phyloP scores from a whole-genome alignment of 306 rosid species.

The Canavalia ensiformis region DNA sequence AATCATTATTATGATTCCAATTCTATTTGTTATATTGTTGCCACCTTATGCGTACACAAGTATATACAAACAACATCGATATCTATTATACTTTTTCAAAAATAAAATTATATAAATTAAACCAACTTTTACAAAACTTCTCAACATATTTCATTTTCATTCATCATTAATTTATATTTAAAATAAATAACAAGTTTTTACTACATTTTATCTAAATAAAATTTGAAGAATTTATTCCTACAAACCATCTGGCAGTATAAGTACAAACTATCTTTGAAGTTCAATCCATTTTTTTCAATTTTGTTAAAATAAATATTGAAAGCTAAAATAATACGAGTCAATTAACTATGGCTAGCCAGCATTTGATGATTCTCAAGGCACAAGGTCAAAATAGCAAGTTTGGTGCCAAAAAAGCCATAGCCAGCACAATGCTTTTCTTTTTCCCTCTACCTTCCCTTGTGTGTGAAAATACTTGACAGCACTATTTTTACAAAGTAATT shows the following conservation, averaged over 20 bases:
- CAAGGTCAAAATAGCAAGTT: conserved; percentile 23
- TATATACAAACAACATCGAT: no score
- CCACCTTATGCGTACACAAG: no score
- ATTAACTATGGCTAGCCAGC: conserved; percentile 5
- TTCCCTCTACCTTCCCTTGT: neutral
- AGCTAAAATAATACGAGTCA: neutral
- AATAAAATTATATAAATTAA: no score
- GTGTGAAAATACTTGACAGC: neutral
- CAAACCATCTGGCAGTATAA: neutral
- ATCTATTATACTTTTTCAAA: no score
- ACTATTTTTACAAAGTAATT: conserved; percentile 1
- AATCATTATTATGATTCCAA: no score
- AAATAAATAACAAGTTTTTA: neutral
- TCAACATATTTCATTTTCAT: no score
- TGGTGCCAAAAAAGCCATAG: neutral
- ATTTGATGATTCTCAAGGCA: conserved; percentile 12
- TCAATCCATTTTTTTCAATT: neutral
- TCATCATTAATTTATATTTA: no score
- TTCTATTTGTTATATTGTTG: no score
- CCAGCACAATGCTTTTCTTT: neutral
- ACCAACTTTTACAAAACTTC: no score
- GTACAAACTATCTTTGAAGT: no score
- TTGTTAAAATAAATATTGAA: neutral
- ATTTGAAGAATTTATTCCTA: neutral
- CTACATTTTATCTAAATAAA: neutral